Conservation (phyloP, 352 stramenopile genomes). For the Globisporangium uncinulatum region DNA sequence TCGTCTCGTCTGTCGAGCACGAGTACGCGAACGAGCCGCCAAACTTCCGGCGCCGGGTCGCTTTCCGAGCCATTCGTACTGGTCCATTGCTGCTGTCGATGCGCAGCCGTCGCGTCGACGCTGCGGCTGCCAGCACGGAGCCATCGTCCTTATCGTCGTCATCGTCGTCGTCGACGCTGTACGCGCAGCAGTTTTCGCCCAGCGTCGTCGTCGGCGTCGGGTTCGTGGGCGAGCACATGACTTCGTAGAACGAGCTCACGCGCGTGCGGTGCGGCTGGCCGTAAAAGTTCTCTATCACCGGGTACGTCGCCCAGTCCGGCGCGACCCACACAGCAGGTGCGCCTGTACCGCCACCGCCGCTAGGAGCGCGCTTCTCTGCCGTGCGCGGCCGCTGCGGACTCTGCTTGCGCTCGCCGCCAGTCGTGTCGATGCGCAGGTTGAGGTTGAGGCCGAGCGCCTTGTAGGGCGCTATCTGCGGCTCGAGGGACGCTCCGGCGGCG, state of each 20-base stretch:
- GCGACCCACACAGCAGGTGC: constrained; percentile 67
- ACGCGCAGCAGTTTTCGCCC: constrained; percentile 48
- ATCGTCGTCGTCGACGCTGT: constrained; percentile 23
- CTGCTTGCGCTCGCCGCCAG: neutral
- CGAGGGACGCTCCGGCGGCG: too few relatives aligned
- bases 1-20: constrained; percentile 57
- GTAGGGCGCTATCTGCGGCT: neutral
- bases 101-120: neutral
- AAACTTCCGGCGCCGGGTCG: constrained; percentile 22
- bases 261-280: constrained; percentile 34
- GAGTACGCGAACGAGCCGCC: constrained; percentile 57
- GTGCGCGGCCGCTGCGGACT: constrained; percentile 1
- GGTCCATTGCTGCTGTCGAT: neutral
- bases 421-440: constrained; percentile 8
- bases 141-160: constrained; percentile 7
- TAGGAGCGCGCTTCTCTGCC: neutral
- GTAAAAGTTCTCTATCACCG: constrained; percentile 81
- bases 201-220: constrained; percentile 51
- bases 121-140: neutral
- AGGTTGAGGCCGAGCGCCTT: neutral
- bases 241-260: constrained; percentile 75
- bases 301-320: constrained; percentile 65
- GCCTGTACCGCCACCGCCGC: constrained; percentile 1
- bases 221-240: constrained; percentile 75
- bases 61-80: neutral